Conservation (phyloP, 2,329 filamentous ascomycete species). For the Neonectria punicea region DNA sequence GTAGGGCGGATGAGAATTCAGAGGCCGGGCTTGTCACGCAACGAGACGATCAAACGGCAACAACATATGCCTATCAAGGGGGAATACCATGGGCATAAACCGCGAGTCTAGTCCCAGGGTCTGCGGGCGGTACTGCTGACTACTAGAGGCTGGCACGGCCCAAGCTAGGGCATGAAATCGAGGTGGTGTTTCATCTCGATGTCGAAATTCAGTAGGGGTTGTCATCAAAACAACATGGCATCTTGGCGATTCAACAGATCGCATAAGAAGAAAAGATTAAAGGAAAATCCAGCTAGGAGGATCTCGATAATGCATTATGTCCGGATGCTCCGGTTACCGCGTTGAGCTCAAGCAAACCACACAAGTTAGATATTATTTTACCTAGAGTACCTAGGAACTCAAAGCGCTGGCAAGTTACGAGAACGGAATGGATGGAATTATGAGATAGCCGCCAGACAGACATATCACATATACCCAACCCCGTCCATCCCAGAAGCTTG, state of each 20-base stretch:
- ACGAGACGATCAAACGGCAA: conserved; percentile 22
- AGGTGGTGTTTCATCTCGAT: conserved; percentile 49
- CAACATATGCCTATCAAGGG: conserved; percentile 9
- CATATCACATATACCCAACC: not conserved
- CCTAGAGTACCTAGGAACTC: not conserved
- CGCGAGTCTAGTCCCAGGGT: not conserved
- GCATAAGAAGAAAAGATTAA: not conserved
- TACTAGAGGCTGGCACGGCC: conserved; percentile 9
- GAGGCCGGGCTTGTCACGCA: conserved; percentile 1
- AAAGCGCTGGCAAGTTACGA: not conserved
- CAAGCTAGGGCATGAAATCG: conserved; percentile 7
- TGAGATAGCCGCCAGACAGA: conserved; percentile 18
- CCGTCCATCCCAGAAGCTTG: not conserved
- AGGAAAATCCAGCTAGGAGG: not conserved
- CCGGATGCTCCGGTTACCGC: not conserved
- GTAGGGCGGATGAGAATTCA: not conserved
- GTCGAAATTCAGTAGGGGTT: conserved; percentile 23
- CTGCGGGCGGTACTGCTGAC: not conserved
- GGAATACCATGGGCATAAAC: not conserved
- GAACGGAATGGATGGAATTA: not conserved
- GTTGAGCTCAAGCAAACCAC: too few species aligned
- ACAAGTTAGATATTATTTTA: not conserved
- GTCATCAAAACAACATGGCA: conserved; percentile 5
- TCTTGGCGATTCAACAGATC: not conserved
- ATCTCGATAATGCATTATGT: not conserved